Conservation (phyloP, 768 basidiomycete genomes). For the Cyclocybe cylindracea region DNA sequence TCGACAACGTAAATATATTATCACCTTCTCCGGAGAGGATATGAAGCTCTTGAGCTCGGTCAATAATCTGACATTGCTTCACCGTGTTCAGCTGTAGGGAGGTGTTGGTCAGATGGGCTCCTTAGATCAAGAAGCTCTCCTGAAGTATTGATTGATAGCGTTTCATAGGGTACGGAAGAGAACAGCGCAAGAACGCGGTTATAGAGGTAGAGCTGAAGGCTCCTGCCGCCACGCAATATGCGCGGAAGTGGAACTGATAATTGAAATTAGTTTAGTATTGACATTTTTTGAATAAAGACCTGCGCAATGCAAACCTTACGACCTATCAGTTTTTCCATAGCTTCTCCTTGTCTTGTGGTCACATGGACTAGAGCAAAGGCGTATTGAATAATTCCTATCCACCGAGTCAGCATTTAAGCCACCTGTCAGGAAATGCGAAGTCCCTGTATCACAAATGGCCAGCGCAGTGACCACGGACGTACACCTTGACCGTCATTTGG, state of each 20-base stretch:
- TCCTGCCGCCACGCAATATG: constrained; percentile 80
- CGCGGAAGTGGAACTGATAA: constrained; percentile 87
- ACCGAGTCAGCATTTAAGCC: constrained; percentile 1
- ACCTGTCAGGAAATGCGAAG: not conserved
- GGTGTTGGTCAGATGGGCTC: constrained; percentile 91
- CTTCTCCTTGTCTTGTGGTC: no score
- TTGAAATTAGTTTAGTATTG: not conserved
- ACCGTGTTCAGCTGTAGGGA: constrained; percentile 73
- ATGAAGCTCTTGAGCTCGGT: constrained; percentile 73
- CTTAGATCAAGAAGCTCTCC: constrained; percentile 49
- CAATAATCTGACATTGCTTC: constrained; percentile 74
- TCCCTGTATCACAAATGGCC: constrained; percentile 97
- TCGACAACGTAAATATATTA: constrained; percentile 24
- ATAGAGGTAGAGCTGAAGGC: constrained; percentile 80
- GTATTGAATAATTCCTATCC: constrained; percentile 83
- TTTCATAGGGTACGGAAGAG: constrained; percentile 68
- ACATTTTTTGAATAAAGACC: not conserved
- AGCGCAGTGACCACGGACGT: constrained; percentile 78
- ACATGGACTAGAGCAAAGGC: constrained; percentile 83
- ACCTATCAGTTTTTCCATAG: constrained; percentile 35
- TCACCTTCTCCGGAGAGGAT: constrained; percentile 39
- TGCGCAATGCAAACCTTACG: constrained; percentile 53
- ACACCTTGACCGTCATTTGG: constrained; percentile 32
- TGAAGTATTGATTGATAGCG: constrained; percentile 38
- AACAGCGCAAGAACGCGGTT: constrained; percentile 87